A percentile compares a stretch with the other conserved stretches of the same genome.
These are phyloP conservation scores for Aspergillus sp. DNA, from an alignment of 2,329 filamentous ascomycete species.

Conservation along the genomic window DNA sequence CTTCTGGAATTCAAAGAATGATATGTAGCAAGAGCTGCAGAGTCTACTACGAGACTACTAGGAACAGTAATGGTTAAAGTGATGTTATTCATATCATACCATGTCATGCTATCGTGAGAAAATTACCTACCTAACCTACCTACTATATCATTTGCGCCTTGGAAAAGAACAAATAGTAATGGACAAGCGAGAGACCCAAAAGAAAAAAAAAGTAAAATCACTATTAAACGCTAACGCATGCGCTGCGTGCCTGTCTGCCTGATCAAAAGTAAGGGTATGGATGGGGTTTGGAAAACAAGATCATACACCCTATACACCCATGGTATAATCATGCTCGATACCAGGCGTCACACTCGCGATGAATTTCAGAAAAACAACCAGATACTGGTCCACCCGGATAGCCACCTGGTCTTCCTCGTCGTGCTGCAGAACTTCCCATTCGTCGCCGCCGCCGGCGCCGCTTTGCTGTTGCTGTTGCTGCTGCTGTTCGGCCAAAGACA, in stretches of 20 bases:
- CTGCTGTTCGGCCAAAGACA: constrained; percentile 55
- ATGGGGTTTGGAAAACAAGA: neutral
- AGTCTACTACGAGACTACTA: neutral
- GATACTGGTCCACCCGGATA: constrained; percentile 52
- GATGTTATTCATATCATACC: neutral
- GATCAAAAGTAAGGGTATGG: too few relatives aligned
- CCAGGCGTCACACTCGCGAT: constrained; percentile 90
- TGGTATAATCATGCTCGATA: constrained; percentile 97
- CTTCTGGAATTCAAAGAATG: too few relatives aligned
- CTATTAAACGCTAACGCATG: too few relatives aligned
- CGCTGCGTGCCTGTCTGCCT: too few relatives aligned
- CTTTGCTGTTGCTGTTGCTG: constrained; percentile 19
- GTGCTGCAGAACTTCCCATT: constrained; percentile 64
- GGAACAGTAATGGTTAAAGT: neutral
- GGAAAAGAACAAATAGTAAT: neutral
- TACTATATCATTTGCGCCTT: neutral
- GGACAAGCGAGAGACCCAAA: neutral
- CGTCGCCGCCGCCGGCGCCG: constrained; percentile 51
- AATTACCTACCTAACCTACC: neutral
- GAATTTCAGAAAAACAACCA: constrained; percentile 60
- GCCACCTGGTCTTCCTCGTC: constrained; percentile 49
- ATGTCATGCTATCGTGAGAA: neutral
- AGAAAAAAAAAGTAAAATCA: neutral
- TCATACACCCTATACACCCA: constrained; percentile 67
- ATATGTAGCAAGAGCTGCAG: too few relatives aligned